Conservation (phyloP, 495 filamentous ascomycete species). For the Friedmanniomyces simplex region DNA sequence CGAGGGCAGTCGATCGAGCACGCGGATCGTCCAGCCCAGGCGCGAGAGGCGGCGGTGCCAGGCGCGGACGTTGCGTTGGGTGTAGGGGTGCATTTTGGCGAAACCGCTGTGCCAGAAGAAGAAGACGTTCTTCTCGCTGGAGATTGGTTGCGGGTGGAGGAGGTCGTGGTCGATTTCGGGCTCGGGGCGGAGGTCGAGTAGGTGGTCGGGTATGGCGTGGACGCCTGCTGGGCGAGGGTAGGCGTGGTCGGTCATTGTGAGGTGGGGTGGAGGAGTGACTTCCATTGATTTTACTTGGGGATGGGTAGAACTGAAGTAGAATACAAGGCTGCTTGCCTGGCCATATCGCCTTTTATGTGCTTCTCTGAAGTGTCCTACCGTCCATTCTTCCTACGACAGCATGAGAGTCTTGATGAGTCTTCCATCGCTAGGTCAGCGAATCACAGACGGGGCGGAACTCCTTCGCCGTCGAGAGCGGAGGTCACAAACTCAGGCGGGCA, state of each 20-base stretch:
- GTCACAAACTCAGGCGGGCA: no score
- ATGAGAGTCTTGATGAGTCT: background rate
- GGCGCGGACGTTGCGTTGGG: slow-evolving; percentile 44
- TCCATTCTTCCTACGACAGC: no score
- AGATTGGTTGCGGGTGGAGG: slow-evolving; percentile 34
- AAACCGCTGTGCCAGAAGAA: slow-evolving; percentile 47
- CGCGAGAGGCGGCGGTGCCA: slow-evolving; percentile 45
- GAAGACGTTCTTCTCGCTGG: slow-evolving; percentile 43
- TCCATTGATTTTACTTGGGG: no score
- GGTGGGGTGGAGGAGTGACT: no score
- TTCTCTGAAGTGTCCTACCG: no score
- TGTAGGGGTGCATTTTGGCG: slow-evolving; percentile 39
- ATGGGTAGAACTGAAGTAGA: no score
- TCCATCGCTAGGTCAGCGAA: background rate
- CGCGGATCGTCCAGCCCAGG: slow-evolving; percentile 43
- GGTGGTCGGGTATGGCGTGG: background rate
- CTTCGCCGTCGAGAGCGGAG: background rate
- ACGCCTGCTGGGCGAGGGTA: background rate
- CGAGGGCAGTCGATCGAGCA: slow-evolving; percentile 36
- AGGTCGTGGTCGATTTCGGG: slow-evolving; percentile 37
- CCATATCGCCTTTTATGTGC: no score
- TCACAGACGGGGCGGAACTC: background rate
- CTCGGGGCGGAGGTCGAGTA: slow-evolving; percentile 39
- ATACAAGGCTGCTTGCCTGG: no score
- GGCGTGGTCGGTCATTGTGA: background rate